phyloP scores from a whole-genome alignment of 306 rosid species.

The Medicago truncatula region DNA sequence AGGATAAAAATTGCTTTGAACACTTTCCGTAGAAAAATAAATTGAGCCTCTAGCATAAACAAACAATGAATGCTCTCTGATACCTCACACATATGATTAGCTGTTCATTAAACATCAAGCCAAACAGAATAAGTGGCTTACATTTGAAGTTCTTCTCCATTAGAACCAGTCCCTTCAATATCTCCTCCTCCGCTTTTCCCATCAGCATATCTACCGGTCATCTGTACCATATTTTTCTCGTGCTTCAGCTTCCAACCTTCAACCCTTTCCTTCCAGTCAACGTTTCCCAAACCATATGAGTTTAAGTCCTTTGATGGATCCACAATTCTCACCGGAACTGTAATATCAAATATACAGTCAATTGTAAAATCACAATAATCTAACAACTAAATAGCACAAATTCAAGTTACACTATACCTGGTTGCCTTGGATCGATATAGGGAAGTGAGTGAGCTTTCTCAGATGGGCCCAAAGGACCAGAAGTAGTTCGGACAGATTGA shows the following conservation, averaged over 20 bases:
- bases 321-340: slow-evolving; percentile 93
- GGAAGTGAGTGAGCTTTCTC: slow-evolving; percentile 72
- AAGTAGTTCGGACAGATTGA: slow-evolving; percentile 88
- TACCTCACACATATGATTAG: slow-evolving; percentile 21
- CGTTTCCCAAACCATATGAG: slow-evolving; percentile 96
- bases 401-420: slow-evolving; percentile 61
- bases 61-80: slow-evolving; percentile 3
- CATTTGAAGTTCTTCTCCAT: slow-evolving; percentile 98
- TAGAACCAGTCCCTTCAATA: slow-evolving; percentile 96
- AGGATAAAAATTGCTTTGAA: not conserved
- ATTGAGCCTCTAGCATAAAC: not conserved
- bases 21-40: slow-evolving; percentile 13
- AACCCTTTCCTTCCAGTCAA: slow-evolving; percentile 99
- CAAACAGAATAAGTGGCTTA: slow-evolving; percentile 44
- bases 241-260: slow-evolving; percentile 99
- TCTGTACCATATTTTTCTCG: slow-evolving; percentile 79
- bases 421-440: slow-evolving; percentile 83
- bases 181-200: slow-evolving; percentile 86
- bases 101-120: slow-evolving; percentile 20
- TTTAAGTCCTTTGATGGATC: slow-evolving; percentile 95
- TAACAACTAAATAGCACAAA: slow-evolving; percentile 24
- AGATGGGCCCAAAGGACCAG: slow-evolving; percentile 91
- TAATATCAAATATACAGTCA: slow-evolving; percentile 39
- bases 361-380: slow-evolving; percentile 15
- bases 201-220: slow-evolving; percentile 76